These are phyloP conservation scores for Serendipita sp. DNA, from an alignment of 768 basidiomycete genomes.

Conservation along the genomic window DNA sequence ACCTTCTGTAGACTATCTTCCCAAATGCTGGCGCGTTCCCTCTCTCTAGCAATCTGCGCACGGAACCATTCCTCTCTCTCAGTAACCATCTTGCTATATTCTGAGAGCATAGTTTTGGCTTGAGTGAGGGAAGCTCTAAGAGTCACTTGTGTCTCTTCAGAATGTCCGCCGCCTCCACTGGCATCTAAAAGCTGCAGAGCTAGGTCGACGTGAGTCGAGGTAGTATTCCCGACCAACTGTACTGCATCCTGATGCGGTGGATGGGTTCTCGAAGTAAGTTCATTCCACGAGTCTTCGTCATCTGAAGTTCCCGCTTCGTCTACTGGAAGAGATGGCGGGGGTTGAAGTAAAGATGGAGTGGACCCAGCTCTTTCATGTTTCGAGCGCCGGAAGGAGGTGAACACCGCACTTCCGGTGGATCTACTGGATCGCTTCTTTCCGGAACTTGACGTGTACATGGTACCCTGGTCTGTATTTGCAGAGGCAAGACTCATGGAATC, in stretches of 20 bases:
- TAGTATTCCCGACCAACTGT: constrained; percentile 52
- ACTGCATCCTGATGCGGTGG: constrained; percentile 46
- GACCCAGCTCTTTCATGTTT: background rate
- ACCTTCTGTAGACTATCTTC: constrained; percentile 79
- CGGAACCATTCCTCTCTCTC: constrained; percentile 75
- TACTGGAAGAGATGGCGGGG: background rate
- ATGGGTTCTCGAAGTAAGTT: background rate
- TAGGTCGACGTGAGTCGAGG: constrained; percentile 62
- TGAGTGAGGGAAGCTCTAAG: constrained; percentile 42
- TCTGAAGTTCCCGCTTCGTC: background rate
- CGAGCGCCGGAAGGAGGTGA: background rate
- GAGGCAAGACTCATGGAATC: constrained; percentile 24
- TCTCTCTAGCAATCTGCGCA: constrained; percentile 45
- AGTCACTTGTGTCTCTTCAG: constrained; percentile 28
- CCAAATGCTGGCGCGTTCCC: constrained; percentile 54
- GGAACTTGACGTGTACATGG: constrained; percentile 9
- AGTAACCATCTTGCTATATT: constrained; percentile 50
- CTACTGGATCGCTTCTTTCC: constrained; percentile 8
- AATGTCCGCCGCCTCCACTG: constrained; percentile 17
- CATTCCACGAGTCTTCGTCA: constrained; percentile 6
- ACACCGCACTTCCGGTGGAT: background rate
- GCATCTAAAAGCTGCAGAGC: constrained; percentile 45
- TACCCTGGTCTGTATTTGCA: constrained; percentile 8
- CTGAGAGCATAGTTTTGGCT: constrained; percentile 42
- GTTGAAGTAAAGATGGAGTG: background rate